These are phyloP conservation scores for Eimeria necatrix DNA, from an alignment of 169 alveolate species.

Conservation along the genomic window DNA sequence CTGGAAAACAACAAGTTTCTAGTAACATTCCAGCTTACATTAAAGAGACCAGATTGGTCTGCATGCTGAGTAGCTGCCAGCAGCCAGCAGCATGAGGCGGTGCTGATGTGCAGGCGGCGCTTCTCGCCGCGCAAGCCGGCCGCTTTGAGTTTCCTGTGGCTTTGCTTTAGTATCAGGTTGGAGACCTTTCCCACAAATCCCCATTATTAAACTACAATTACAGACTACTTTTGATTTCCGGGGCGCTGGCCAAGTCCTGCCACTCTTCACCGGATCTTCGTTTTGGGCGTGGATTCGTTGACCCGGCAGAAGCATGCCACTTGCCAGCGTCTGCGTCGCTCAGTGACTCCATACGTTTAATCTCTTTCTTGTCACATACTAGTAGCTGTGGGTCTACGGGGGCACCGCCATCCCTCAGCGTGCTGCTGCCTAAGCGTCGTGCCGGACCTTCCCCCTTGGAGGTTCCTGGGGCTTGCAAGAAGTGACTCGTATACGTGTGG, in stretches of 20 bases:
- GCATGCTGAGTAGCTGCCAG: conserved; percentile 79
- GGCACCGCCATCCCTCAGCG: conserved; percentile 72
- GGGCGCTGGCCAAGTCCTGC: conserved; percentile 72
- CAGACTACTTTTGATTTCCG: conserved; percentile 74
- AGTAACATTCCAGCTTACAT: neutral
- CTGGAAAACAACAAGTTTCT: conserved; percentile 18
- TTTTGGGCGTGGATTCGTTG: conserved; percentile 78
- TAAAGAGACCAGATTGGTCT: neutral
- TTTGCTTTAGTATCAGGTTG: conserved; percentile 61
- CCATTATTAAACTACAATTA: conserved; percentile 56
- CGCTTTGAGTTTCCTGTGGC: conserved; percentile 73
- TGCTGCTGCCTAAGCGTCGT: conserved; percentile 59
- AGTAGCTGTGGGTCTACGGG: conserved; percentile 73
- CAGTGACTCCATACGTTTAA: conserved; percentile 76
- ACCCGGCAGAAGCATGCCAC: conserved; percentile 79
- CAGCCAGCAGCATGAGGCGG: conserved; percentile 80
- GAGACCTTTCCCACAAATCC: conserved; percentile 62
- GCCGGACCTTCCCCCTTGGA: conserved; percentile 68
- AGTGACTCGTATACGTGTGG: conserved; percentile 27
- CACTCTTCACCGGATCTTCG: conserved; percentile 72
- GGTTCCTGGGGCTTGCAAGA: conserved; percentile 51
- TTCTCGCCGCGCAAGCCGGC: conserved; percentile 79
- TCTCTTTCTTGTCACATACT: conserved; percentile 71
- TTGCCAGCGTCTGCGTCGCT: conserved; percentile 73
- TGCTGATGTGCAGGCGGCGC: conserved; percentile 81